A percentile compares a stretch with the other conserved stretches of the same genome.
These are phyloP conservation scores for Flagelloscypha sp. DNA, from an alignment of 768 basidiomycete species.

Conservation along the genomic window DNA sequence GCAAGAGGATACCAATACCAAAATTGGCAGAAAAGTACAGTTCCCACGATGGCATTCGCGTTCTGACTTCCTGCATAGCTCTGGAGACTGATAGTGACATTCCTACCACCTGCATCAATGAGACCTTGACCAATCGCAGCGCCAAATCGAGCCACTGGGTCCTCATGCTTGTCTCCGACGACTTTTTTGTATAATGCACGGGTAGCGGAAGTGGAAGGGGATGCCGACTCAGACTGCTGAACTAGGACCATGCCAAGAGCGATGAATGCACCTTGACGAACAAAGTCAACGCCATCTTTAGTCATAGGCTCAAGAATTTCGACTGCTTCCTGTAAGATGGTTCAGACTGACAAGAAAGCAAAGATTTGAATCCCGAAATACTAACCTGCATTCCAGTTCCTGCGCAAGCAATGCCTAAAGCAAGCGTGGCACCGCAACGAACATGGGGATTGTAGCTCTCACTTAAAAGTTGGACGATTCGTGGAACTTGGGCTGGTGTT, in stretches of 20 bases:
- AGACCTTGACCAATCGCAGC: conserved; percentile 94
- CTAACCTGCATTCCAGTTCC: conserved; percentile 89
- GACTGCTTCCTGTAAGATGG: conserved; percentile 68
- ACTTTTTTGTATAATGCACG: conserved; percentile 87
- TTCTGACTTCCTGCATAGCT: conserved; percentile 90
- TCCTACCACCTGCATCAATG: conserved; percentile 95
- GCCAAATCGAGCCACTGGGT: conserved; percentile 97
- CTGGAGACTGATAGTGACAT: conserved; percentile 89
- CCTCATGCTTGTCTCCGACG: conserved; percentile 93
- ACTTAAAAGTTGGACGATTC: conserved; percentile 92
- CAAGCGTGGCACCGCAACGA: conserved; percentile 91
- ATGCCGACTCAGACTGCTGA: conserved; percentile 88
- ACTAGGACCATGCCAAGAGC: conserved; percentile 95
- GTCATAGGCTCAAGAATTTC: conserved; percentile 98
- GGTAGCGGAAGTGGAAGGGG: conserved; percentile 70
- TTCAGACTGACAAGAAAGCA: conserved; percentile 5
- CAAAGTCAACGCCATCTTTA: conserved; percentile 96
- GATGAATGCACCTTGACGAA: conserved; percentile 94
- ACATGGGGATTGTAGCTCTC: conserved; percentile 99
- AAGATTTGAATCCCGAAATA: background rate
- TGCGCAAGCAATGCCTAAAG: conserved; percentile 94
- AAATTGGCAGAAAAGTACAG: conserved; percentile 96
- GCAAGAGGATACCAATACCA: conserved; percentile 99
- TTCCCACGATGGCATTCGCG: conserved; percentile 93
- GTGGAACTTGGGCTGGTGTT: conserved; percentile 90